Evolutionary conservation across 148 eudicot species (phyloP).

Genomic region (Limonium bicolor): DNA sequence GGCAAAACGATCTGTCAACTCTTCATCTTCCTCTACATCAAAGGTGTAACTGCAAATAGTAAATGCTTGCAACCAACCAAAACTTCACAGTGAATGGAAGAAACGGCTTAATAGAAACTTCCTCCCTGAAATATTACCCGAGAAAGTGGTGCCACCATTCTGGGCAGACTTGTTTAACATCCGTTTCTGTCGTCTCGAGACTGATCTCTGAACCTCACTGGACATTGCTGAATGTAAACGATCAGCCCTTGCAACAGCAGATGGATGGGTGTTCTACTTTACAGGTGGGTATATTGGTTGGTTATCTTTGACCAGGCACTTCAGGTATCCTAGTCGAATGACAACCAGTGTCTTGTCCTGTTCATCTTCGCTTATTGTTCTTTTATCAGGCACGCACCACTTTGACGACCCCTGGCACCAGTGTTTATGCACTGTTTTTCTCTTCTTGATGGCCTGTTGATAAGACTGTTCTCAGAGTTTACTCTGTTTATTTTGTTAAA

Average conservation of each 20-base stretch:
- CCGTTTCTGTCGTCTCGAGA: conserved; percentile 26
- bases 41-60: background rate
- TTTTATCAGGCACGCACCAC: conserved; percentile 1
- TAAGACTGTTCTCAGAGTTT: no score
- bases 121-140: conserved; percentile 36
- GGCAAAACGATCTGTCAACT: conserved; percentile 12
- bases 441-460: no score
- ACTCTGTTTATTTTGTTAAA: no score
- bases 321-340: background rate
- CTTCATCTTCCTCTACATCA: conserved; percentile 34
- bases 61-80: background rate
- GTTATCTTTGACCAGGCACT: background rate
- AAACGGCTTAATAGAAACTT: background rate
- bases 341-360: background rate
- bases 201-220: conserved; percentile 11
- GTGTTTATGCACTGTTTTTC: background rate
- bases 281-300: no score
- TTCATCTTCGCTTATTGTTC: background rate
- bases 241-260: background rate
- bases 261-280: background rate
- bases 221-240: background rate
- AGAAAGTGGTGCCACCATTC: conserved; percentile 18
- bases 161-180: conserved; percentile 34
- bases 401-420: background rate
- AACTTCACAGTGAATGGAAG: no score